Evolutionary conservation across 371 early-diverging fungal genomes (phyloP).

Genomic region (Apophysomyces variabilis): DNA sequence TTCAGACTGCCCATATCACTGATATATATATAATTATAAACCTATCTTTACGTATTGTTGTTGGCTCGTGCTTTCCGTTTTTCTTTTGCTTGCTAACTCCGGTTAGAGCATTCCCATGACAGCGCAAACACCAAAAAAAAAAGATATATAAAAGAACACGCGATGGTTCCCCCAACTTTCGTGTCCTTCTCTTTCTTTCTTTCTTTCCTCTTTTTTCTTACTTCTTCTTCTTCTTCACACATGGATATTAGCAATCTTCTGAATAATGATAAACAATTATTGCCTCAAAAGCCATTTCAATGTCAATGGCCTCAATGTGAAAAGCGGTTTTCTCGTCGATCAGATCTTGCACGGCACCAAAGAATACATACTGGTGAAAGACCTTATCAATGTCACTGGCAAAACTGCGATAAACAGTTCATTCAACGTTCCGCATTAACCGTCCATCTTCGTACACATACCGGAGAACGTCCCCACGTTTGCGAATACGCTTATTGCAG

Average conservation of each 20-base stretch:
- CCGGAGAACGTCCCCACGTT: constrained; percentile 79
- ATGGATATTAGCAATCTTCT: constrained; percentile 25
- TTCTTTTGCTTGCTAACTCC: background rate
- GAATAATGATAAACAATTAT: constrained; percentile 9
- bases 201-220: constrained; percentile 5
- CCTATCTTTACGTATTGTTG: background rate
- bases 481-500: constrained; percentile 60
- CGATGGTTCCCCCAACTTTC: background rate
- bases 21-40: no score
- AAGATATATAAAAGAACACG: background rate
- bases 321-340: constrained; percentile 78
- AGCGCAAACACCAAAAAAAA: background rate
- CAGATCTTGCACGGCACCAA: constrained; percentile 75
- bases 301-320: constrained; percentile 69
- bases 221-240: background rate
- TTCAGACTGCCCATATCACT: no score
- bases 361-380: constrained; percentile 80
- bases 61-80: background rate
- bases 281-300: constrained; percentile 49
- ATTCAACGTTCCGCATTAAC: constrained; percentile 82
- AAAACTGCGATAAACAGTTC: constrained; percentile 74
- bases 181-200: constrained; percentile 5
- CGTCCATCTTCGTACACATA: constrained; percentile 80
- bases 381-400: constrained; percentile 69
- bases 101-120: constrained; percentile 5